phyloP scores from a whole-genome alignment of 163 green algal genomes.

The Chlamydomonas reinhardtii region DNA sequence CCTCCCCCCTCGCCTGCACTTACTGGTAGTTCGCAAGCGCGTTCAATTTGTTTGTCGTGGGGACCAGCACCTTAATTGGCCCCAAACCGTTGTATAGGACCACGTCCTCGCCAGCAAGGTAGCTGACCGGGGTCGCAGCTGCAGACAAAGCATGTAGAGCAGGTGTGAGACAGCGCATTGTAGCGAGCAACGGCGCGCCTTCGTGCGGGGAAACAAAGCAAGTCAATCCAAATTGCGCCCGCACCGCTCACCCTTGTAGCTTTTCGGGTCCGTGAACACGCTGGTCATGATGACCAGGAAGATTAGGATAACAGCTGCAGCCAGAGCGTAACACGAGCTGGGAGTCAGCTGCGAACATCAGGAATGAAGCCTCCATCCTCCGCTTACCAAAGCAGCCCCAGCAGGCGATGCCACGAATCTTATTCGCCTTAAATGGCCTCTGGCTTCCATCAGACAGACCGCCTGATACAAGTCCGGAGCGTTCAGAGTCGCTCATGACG shows the following conservation, averaged over 20 bases:
- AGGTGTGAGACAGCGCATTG: not conserved
- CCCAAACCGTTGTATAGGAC: slow-evolving; percentile 30
- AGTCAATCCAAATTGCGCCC: not conserved
- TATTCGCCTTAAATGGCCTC: not conserved
- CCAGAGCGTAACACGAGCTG: not conserved
- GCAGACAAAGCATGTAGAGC: not conserved
- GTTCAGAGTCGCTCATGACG: not conserved
- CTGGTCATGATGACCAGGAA: slow-evolving; percentile 46
- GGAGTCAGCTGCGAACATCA: not conserved
- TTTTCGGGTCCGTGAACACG: slow-evolving; percentile 25
- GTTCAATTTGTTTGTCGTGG: slow-evolving; percentile 3
- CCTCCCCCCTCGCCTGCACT: too few species aligned
- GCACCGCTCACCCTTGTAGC: slow-evolving; percentile 19
- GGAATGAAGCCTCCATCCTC: not conserved
- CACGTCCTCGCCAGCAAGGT: slow-evolving; percentile 17
- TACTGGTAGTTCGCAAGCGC: not conserved
- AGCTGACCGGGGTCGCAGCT: not conserved
- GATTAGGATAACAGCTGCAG: slow-evolving; percentile 2
- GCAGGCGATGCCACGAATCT: slow-evolving; percentile 5
- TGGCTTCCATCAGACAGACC: not conserved
- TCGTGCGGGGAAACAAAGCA: not conserved
- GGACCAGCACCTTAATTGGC: not conserved
- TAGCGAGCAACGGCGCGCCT: not conserved
- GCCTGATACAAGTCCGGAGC: not conserved
- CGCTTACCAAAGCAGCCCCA: slow-evolving; percentile 36